These are phyloP conservation scores for Lasiosphaeria miniovina DNA, from an alignment of 495 filamentous ascomycete genomes.

Conservation along the genomic window DNA sequence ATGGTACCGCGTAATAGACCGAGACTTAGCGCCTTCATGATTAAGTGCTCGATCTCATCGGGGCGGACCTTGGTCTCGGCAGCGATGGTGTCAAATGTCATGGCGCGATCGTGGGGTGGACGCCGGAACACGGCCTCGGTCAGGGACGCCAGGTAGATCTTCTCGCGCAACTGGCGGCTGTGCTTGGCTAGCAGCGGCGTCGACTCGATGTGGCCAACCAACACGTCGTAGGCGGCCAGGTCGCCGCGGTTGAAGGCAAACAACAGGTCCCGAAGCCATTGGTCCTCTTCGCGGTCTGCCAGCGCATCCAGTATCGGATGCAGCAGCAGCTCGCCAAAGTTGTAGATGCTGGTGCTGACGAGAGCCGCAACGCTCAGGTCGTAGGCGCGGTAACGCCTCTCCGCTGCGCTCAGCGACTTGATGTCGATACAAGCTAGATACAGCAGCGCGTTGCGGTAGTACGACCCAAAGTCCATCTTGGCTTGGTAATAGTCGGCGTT, in stretches of 20 bases:
- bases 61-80: conserved; percentile 88
- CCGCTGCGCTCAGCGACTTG: conserved; percentile 62
- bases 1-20: conserved; percentile 89
- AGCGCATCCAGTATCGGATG: conserved; percentile 93
- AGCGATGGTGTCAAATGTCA: conserved; percentile 84
- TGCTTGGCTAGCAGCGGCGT: conserved; percentile 77
- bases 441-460: conserved; percentile 95
- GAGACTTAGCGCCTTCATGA: conserved; percentile 97
- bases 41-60: conserved; percentile 91
- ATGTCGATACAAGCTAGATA: conserved; percentile 97
- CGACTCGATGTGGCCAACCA: conserved; percentile 72
- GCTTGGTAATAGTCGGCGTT: conserved; percentile 95
- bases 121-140: conserved; percentile 96
- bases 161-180: conserved; percentile 82
- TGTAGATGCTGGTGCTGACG: conserved; percentile 93
- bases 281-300: conserved; percentile 50
- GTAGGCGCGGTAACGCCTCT: conserved; percentile 80
- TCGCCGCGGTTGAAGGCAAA: conserved; percentile 98
- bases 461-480: conserved; percentile 86
- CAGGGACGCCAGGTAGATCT: conserved; percentile 92
- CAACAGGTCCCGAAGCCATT: conserved; percentile 89
- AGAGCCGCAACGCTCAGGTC: conserved; percentile 90
- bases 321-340: conserved; percentile 97
- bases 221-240: conserved; percentile 76
- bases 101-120: conserved; percentile 89